A percentile compares a stretch with the other conserved stretches of the same genome.
Conservation (phyloP, 371 early-diverging fungal genomes). For the Chytridiales sp. region DNA sequence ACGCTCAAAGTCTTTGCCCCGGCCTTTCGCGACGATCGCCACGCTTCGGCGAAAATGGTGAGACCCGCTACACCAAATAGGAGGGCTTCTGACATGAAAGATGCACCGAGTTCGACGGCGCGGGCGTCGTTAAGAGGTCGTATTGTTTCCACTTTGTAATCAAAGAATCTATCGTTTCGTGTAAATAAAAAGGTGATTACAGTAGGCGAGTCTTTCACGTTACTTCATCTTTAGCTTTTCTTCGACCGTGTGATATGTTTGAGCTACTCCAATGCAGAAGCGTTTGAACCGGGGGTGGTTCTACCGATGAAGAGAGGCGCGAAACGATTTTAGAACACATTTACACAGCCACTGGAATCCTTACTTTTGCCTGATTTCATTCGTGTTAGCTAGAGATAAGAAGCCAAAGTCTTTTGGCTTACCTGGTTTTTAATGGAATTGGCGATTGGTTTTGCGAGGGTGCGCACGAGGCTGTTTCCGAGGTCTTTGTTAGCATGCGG, state of each 20-base stretch:
- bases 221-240: constrained; percentile 21
- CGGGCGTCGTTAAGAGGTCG: constrained; percentile 82
- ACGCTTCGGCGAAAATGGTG: constrained; percentile 58
- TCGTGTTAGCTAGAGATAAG: too few species aligned
- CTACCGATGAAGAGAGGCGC: not conserved
- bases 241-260: constrained; percentile 31
- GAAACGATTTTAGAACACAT: not conserved
- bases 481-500: constrained; percentile 42
- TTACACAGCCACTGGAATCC: too few species aligned
- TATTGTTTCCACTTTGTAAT: constrained; percentile 74
- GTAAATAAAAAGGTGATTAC: not conserved
- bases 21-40: constrained; percentile 63
- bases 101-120: constrained; percentile 86
- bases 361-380: too few species aligned
- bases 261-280: constrained; percentile 82
- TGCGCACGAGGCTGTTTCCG: constrained; percentile 64
- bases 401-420: too few species aligned
- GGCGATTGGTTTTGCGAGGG: constrained; percentile 82
- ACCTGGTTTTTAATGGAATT: constrained; percentile 74
- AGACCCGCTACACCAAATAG: constrained; percentile 81
- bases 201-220: too few species aligned
- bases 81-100: constrained; percentile 82
- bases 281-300: constrained; percentile 49
- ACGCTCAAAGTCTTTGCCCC: constrained; percentile 64
- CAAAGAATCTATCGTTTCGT: constrained; percentile 45